Conservation (phyloP, 371 early-diverging fungal species). For the Haplosporangium sp. region DNA sequence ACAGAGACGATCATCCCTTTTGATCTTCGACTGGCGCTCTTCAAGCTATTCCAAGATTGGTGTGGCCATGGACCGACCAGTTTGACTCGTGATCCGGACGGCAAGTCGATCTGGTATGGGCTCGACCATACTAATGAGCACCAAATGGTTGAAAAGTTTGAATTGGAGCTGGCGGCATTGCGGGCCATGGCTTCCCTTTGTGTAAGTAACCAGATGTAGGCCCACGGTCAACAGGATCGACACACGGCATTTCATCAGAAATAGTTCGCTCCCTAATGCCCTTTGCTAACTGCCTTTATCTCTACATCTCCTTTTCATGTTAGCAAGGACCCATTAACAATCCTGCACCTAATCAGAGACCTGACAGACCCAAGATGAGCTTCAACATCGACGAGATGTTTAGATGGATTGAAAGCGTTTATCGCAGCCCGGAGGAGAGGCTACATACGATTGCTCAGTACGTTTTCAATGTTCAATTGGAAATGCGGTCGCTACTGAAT, state of each 20-base stretch:
- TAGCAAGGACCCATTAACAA: slow-evolving; percentile 52
- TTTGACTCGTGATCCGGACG: slow-evolving; percentile 77
- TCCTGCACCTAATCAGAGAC: slow-evolving; percentile 24
- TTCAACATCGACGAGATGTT: slow-evolving; percentile 63
- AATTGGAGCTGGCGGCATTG: slow-evolving; percentile 82
- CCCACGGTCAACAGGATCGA: too few relatives aligned
- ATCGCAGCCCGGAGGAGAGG: slow-evolving; percentile 72
- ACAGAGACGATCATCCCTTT: slow-evolving; percentile 75
- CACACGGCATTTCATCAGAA: too few relatives aligned
- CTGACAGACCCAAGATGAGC: slow-evolving; percentile 16
- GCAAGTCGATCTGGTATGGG: slow-evolving; percentile 77
- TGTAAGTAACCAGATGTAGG: slow-evolving; percentile 59
- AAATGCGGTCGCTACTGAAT: background rate
- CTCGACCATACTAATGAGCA: slow-evolving; percentile 82
- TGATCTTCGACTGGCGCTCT: slow-evolving; percentile 80
- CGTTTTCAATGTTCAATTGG: background rate
- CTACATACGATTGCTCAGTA: slow-evolving; percentile 61
- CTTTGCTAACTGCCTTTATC: background rate
- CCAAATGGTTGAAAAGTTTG: slow-evolving; percentile 78
- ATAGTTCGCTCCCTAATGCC: background rate
- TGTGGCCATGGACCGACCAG: slow-evolving; percentile 86
- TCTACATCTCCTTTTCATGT: background rate
- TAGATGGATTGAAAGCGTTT: slow-evolving; percentile 75
- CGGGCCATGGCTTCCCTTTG: slow-evolving; percentile 91
- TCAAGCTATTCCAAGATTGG: slow-evolving; percentile 93